phyloP scores from a whole-genome alignment of 2,329 filamentous ascomycete genomes.

The Myotisia sp. region DNA sequence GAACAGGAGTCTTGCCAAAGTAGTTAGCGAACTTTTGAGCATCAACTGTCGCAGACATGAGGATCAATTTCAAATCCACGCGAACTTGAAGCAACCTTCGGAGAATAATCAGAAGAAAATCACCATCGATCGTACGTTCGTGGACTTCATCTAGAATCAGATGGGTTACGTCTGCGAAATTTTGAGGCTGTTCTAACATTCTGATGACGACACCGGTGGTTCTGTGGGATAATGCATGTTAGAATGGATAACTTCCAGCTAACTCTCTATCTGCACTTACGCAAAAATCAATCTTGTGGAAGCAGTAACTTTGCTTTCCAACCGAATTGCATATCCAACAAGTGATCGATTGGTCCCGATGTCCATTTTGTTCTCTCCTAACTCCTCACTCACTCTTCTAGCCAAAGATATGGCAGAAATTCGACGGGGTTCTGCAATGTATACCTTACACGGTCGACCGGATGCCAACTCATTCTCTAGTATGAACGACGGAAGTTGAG shows the following conservation, averaged over 20 bases:
- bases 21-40: slow-evolving; percentile 83
- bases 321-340: slow-evolving; percentile 83
- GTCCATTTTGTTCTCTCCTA: slow-evolving; percentile 71
- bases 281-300: slow-evolving; percentile 82
- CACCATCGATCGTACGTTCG: slow-evolving; percentile 89
- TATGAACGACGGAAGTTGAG: slow-evolving; percentile 88
- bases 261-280: slow-evolving; percentile 32
- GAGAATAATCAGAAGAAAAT: slow-evolving; percentile 85
- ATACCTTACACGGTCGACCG: slow-evolving; percentile 76
- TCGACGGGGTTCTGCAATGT: slow-evolving; percentile 84
- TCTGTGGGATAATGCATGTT: slow-evolving; percentile 18
- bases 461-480: slow-evolving; percentile 74
- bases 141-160: slow-evolving; percentile 96
- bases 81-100: slow-evolving; percentile 64
- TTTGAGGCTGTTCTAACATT: slow-evolving; percentile 82
- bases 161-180: slow-evolving; percentile 80
- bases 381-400: slow-evolving; percentile 81
- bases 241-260: neutral
- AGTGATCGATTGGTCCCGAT: slow-evolving; percentile 71
- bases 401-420: slow-evolving; percentile 95
- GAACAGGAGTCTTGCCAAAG: slow-evolving; percentile 66
- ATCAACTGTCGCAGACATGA: slow-evolving; percentile 97
- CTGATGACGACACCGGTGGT: slow-evolving; percentile 82
- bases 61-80: slow-evolving; percentile 74
- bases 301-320: slow-evolving; percentile 73